Base-by-base conservation (phyloP, 163 green algal genomes). In the Chlorella variabilis region DNA sequence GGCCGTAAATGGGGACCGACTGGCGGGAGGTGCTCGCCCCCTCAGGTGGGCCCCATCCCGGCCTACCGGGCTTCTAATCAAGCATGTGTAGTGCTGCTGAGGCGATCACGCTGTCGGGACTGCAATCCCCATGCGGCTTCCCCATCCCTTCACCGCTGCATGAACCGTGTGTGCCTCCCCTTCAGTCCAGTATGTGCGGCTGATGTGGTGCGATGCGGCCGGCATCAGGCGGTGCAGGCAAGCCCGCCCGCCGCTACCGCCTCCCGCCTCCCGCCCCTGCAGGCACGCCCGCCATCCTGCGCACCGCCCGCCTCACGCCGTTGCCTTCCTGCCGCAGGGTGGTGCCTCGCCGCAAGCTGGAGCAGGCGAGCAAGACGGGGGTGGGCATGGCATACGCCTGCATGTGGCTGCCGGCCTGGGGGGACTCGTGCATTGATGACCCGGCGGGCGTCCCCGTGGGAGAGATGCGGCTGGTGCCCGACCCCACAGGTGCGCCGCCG, bases 401-500 rank as follows among this genome's bases (percentile, higher is more conserved):
- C 81, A 82, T 70, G 68, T 86, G 56, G 34, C 56, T 78, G 77
- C 80, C 48, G n/a, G 81, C 77, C 18, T 78, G n/a, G 62, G 74
- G 38, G 31, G 76, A 80, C 27, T 38, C 38, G 18, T 71, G 36
- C 31, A 58, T 62, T 17, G 71, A 77, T 9, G 41, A 84, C 51
- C 73, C 71, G 15, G 33, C 73, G 11, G 79, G 36, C 31, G 36
- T 78, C 74, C 33, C 67, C 78, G 61, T 76, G 18, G 89, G 89
- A 2, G 88, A 92, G 70, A 76, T 89, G 41, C 68, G 82, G 8
- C 33, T 93, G 33, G 25, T 84, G 36, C 85, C 89, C 17, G 84
- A 92, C 39, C 27, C 51, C 0, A 39, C 65, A 38, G 75, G 75
- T 81, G 41, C 2, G 49, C 59, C n/a, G 9, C 18, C 54, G 20